Conservation (phyloP, 176 grass and related monocot genomes). For the Musa troglodytarum region DNA sequence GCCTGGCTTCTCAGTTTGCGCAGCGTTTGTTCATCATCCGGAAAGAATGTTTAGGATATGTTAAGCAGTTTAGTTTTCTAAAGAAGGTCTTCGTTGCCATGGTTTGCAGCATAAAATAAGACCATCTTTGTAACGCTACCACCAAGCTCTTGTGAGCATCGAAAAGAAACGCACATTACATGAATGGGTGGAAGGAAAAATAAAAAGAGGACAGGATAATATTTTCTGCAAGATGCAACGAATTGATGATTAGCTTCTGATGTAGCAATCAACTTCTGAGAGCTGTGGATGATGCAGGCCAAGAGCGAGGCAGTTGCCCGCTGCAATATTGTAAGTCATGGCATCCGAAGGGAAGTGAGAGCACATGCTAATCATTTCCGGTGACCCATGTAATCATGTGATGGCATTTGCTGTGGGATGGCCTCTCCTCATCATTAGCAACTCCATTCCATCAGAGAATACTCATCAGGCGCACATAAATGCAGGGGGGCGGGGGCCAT, state of each 20-base stretch:
- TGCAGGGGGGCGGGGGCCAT: not conserved
- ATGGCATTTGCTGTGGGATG: constrained; percentile 33
- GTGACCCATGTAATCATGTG: constrained; percentile 84
- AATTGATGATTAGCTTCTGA: constrained; percentile 48
- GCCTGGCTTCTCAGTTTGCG: no score
- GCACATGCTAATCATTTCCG: constrained; percentile 92
- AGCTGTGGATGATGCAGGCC: constrained; percentile 20
- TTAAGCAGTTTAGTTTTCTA: constrained; percentile 8
- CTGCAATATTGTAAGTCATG: constrained; percentile 9
- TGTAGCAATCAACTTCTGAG: constrained; percentile 27
- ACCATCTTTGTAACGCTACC: constrained; percentile 3
- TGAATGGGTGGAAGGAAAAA: no score
- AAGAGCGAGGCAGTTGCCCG: constrained; percentile 22
- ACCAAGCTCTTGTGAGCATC: constrained; percentile 20
- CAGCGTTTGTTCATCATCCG: not conserved
- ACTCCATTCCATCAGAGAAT: constrained; percentile 14
- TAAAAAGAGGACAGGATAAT: no score
- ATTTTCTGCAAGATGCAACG: constrained; percentile 53
- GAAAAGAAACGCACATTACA: no score
- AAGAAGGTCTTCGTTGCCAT: constrained; percentile 14
- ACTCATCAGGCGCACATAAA: constrained; percentile 2
- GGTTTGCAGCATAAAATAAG: constrained; percentile 5
- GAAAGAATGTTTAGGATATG: constrained; percentile 13
- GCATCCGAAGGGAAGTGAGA: constrained; percentile 43
- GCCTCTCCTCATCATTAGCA: constrained; percentile 29